These are phyloP conservation scores for Podospora comata DNA, from an alignment of 495 filamentous ascomycete genomes.

Conservation along the genomic window DNA sequence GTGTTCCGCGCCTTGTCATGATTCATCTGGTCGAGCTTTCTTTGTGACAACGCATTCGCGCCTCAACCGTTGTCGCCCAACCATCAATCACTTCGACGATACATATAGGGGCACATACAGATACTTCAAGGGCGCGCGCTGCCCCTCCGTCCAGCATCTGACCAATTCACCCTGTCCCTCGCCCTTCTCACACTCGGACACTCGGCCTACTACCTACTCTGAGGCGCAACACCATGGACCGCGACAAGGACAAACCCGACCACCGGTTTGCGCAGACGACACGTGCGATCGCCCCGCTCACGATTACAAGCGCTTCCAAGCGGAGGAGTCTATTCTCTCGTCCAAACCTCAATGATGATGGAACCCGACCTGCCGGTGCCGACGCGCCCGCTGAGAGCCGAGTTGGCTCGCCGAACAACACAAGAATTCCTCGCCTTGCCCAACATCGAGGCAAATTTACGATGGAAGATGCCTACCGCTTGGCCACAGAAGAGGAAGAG, in stretches of 20 bases:
- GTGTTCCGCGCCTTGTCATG: not conserved
- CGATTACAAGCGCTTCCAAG: constrained; percentile 29
- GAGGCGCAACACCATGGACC: constrained; percentile 26
- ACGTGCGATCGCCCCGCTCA: constrained; percentile 24
- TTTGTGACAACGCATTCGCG: constrained; percentile 3
- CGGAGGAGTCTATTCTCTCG: constrained; percentile 26
- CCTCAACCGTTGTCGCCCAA: not conserved
- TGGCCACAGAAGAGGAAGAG: constrained; percentile 44
- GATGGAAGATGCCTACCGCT: constrained; percentile 41
- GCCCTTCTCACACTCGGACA: not conserved
- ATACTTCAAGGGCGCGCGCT: not conserved
- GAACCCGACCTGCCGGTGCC: constrained; percentile 14
- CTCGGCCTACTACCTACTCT: not conserved
- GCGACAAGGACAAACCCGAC: constrained; percentile 14
- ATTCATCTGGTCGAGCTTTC: not conserved
- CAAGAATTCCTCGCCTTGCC: constrained; percentile 41
- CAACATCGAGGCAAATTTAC: constrained; percentile 33
- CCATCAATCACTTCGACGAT: not conserved
- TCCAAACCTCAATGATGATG: constrained; percentile 21
- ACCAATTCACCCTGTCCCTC: not conserved
- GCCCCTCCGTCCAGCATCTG: not conserved
- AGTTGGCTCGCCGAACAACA: constrained; percentile 30
- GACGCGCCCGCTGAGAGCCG: constrained; percentile 21
- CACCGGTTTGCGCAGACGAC: constrained; percentile 17
- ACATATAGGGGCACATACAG: not conserved